Base-by-base conservation (phyloP, 2,329 filamentous ascomycete species). In the Phialemonium atrogriseum region DNA sequence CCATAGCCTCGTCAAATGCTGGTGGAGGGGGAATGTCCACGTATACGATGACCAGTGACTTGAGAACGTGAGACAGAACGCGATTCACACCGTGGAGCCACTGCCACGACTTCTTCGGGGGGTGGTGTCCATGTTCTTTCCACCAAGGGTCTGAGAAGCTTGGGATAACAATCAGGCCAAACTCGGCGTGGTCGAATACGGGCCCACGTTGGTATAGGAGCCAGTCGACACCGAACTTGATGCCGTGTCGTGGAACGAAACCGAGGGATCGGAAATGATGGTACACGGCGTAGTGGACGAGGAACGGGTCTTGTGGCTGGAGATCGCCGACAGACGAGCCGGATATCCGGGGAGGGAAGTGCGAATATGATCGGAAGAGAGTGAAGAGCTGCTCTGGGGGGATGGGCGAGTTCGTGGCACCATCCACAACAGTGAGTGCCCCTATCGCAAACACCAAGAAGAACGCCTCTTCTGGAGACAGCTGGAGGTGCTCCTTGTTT, bases 211-310 rank as follows among this genome's bases (percentile, higher is more conserved):
- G 80, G 59, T 98, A 98, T 7, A 98, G 71, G n/a, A 98, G 64
- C 64, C 85, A 95, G 55, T 98, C 91, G 8, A 87, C 84, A 14
- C 84, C 85, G 47, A 98, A 98, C 51, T 98, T 98, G 52, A 94
- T 80, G 21, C 91, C 93, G 5, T 84, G 78, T 10, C 93, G 80
- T 1, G 93, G 82, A 1, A 95, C 85, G 89, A 91, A 98, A 15
- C 91, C 91, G 0, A 96, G 68, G 1, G 87, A 94, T 22, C 91
- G 81, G 60, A 94, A 98, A 54, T 98, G 89, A 52, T 98, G 91
- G 54, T 94, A 98, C 12, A 85, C 85, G 10, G 77, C 78, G 49
- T 96, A 98, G 36, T 85, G 80, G 1, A 94, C 55, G 13, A 96
- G 62, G 55, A 98, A 98, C 0, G 76, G 71, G 47, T 94, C 84